Evolutionary conservation across 257 asterid genomes (phyloP).

Genomic region (Ocimum tenuiflorum): DNA sequence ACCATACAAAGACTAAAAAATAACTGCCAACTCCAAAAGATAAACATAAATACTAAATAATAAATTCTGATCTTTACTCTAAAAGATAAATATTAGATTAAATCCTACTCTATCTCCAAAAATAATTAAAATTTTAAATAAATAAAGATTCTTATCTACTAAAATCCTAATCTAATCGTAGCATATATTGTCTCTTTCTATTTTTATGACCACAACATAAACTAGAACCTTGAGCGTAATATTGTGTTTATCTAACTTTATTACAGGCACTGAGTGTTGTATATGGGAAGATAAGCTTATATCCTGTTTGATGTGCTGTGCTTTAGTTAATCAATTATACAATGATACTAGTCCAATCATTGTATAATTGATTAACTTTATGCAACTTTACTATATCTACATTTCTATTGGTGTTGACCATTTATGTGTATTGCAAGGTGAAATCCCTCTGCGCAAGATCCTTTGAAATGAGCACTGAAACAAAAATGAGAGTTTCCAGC

Average conservation of each 20-base stretch:
- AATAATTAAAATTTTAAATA: too few relatives aligned
- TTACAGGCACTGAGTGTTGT: not conserved
- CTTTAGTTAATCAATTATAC: not conserved
- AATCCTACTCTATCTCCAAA: too few relatives aligned
- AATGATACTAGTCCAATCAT: not conserved
- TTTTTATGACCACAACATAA: too few relatives aligned
- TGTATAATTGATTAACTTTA: not conserved
- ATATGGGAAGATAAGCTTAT: slow-evolving; percentile 3
- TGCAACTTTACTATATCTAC: not conserved
- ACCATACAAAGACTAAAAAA: too few relatives aligned
- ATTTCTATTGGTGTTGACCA: not conserved
- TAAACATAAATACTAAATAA: too few relatives aligned
- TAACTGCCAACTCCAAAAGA: too few relatives aligned
- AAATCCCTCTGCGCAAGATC: slow-evolving; percentile 14
- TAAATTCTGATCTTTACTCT: too few relatives aligned
- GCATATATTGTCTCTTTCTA: too few relatives aligned
- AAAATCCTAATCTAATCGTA: too few relatives aligned
- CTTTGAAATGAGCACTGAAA: slow-evolving; percentile 33
- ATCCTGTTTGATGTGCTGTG: slow-evolving; percentile 3
- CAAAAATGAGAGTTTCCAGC: slow-evolving; percentile 35
- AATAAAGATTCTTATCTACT: too few relatives aligned
- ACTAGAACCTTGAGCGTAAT: not conserved
- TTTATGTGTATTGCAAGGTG: slow-evolving; percentile 20
- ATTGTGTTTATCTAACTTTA: slow-evolving; percentile 8
- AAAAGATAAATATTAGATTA: too few relatives aligned